Base-by-base conservation (phyloP, 495 filamentous ascomycete genomes). In the Letharia columbiana region DNA sequence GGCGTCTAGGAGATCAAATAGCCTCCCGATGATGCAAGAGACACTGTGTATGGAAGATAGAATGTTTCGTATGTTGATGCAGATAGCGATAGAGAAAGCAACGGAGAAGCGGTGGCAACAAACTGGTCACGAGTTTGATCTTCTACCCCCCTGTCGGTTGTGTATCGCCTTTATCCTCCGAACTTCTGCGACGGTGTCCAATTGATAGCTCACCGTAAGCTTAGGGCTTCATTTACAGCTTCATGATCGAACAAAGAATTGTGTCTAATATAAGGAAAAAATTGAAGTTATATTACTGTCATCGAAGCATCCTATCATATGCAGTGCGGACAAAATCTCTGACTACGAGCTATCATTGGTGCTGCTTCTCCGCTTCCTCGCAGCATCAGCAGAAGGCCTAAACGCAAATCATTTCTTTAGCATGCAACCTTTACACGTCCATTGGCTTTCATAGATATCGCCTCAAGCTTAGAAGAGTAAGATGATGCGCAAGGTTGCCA, bases 121-220 rank as follows among this genome's bases (percentile, higher is more conserved):
- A 33, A 50, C 10, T 52, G 58, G 64, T 66, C 64, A 66, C 64
- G 64, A 66, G 57, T 45, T 37, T 57, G 60, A 41, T 35, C 49
- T 35, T 23, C 52, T 28, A 39, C 61, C 59, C 58, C 42, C 64
- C 58, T 61, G 57, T 50, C 44, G 41, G 28, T 66, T 66, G 64
- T 66, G 64, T 66, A 66, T 66, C 64, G 64, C 62, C 61, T 63
- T 28, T 64, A 45, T 56, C 40, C 52, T 45, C 64, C 54, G 63
- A 65, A 44, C 42, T 65, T 39, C 33, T 47, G 63, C 40, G 63
- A 65, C n/a, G 20, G 18, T 23, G 33, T 20, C 40, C 47, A 63
- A 35, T 33, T 39, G 63, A 65, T 65, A 49, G 13, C 15, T 60
- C 10, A 28, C 63, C 56, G 54, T 60, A 18, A 17, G 18, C 10